A percentile compares a stretch with the other conserved stretches of the same genome.
These are phyloP conservation scores for Hanseniaspora guilliermondii DNA, from an alignment of 805 yeast genomes.

Conservation along the genomic window DNA sequence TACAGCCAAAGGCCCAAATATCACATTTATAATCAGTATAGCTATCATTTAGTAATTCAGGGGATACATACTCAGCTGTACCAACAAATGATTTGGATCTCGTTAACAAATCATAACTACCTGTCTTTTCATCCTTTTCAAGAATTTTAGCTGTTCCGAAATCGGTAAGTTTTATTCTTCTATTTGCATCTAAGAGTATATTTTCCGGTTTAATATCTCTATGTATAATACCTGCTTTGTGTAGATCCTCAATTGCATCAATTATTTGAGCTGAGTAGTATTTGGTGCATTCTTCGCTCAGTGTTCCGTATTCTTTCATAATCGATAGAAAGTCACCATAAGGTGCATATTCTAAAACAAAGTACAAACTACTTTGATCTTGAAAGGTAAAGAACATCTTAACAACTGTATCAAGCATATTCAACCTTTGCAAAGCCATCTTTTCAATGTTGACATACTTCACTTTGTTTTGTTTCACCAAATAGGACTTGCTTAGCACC, in stretches of 20 bases:
- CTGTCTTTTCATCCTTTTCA: conserved; percentile 38
- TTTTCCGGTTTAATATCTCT: conserved; percentile 79
- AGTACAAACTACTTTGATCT: conserved; percentile 59
- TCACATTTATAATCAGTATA: conserved; percentile 86
- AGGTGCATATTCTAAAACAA: conserved; percentile 66
- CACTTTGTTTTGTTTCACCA: conserved; percentile 69
- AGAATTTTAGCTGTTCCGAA: conserved; percentile 73
- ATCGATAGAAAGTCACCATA: conserved; percentile 63
- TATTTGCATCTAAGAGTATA: conserved; percentile 48
- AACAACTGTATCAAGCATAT: conserved; percentile 48
- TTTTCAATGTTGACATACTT: conserved; percentile 77
- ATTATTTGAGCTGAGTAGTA: conserved; percentile 63
- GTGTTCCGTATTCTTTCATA: conserved; percentile 55
- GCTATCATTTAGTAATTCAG: conserved; percentile 63
- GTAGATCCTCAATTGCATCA: conserved; percentile 63
- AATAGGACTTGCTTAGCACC: conserved; percentile 61
- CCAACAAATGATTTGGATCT: conserved; percentile 76
- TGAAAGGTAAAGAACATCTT: conserved; percentile 68
- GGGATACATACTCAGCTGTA: conserved; percentile 74
- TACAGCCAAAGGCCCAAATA: conserved; percentile 98
- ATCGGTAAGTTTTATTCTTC: conserved; percentile 61
- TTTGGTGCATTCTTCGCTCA: conserved; percentile 54
- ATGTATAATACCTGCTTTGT: conserved; percentile 62
- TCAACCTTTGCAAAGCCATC: conserved; percentile 60
- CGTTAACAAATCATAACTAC: conserved; percentile 50